Conservation (phyloP, 2,329 filamentous ascomycete genomes). For the Beauveria sp. region DNA sequence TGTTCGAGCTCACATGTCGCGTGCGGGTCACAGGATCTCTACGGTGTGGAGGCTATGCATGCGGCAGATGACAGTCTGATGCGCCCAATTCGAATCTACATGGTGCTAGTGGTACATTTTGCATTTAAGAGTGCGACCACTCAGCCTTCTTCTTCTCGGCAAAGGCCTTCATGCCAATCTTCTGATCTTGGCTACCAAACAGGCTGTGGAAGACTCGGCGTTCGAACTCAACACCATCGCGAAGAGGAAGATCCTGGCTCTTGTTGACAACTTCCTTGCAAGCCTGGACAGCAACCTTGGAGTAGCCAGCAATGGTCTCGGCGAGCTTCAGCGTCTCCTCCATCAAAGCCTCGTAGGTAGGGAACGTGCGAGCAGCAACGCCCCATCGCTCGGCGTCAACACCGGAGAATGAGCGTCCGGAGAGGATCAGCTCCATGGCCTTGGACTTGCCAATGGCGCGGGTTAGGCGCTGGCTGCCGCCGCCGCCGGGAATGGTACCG, state of each 20-base stretch:
- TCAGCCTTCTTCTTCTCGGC: constrained; percentile 88
- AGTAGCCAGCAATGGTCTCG: constrained; percentile 81
- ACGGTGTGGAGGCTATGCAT: not conserved
- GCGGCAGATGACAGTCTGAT: not conserved
- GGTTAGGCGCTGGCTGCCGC: constrained; percentile 83
- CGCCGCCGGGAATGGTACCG: constrained; percentile 84
- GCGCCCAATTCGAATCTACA: not conserved
- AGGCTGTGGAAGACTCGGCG: constrained; percentile 84
- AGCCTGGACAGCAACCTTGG: constrained; percentile 77
- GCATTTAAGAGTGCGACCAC: constrained; percentile 68
- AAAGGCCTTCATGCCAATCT: constrained; percentile 95
- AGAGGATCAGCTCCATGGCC: constrained; percentile 88
- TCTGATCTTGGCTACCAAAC: constrained; percentile 94
- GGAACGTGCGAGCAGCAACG: constrained; percentile 74
- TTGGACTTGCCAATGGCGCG: constrained; percentile 74
- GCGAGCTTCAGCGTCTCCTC: constrained; percentile 75
- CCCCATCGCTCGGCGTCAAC: constrained; percentile 85
- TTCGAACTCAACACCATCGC: constrained; percentile 93
- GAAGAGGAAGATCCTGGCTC: constrained; percentile 82
- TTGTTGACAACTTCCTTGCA: constrained; percentile 99
- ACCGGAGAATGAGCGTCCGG: constrained; percentile 76
- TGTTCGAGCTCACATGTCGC: constrained; percentile 1
- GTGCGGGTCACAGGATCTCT: not conserved
- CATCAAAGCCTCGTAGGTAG: constrained; percentile 72
- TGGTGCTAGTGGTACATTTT: constrained; percentile 6